phyloP scores from a whole-genome alignment of 78 protist genomes.

The Creolimax fragrantissima region DNA sequence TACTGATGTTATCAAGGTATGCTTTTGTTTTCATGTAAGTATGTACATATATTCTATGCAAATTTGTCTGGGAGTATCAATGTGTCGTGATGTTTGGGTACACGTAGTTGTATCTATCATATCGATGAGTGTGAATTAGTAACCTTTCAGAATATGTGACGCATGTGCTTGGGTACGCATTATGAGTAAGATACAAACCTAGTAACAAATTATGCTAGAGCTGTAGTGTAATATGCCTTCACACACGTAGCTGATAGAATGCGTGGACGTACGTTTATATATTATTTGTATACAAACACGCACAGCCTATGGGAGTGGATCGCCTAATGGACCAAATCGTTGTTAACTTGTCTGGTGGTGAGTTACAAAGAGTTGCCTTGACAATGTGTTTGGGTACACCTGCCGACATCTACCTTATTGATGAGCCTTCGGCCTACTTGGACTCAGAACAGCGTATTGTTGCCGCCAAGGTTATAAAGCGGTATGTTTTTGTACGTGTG shows the following conservation, averaged over 20 bases:
- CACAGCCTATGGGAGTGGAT: not conserved
- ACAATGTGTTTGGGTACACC: slow-evolving; percentile 88
- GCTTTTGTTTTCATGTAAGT: not conserved
- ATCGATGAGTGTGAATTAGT: no score
- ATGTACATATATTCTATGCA: not conserved
- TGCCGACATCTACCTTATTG: slow-evolving; percentile 97
- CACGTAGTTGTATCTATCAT: no score
- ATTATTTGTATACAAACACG: not conserved
- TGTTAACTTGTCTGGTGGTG: slow-evolving; percentile 96
- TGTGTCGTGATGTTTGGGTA: no score
- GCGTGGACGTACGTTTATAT: not conserved
- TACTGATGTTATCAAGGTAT: slow-evolving; percentile 84
- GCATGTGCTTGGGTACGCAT: not conserved
- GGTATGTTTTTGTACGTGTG: slow-evolving; percentile 7
- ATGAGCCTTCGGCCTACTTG: slow-evolving; percentile 99
- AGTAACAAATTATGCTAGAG: no score
- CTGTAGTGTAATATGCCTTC: no score
- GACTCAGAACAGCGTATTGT: slow-evolving; percentile 98
- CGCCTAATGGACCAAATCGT: slow-evolving; percentile 31
- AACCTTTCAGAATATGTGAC: no score
- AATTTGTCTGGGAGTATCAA: not conserved
- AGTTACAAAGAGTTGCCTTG: slow-evolving; percentile 98
- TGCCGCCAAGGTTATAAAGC: slow-evolving; percentile 93
- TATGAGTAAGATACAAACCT: not conserved
- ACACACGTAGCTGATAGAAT: no score